Evolutionary conservation across 2,329 filamentous ascomycete genomes (phyloP).

Genomic region (Thelonectria rubi): DNA sequence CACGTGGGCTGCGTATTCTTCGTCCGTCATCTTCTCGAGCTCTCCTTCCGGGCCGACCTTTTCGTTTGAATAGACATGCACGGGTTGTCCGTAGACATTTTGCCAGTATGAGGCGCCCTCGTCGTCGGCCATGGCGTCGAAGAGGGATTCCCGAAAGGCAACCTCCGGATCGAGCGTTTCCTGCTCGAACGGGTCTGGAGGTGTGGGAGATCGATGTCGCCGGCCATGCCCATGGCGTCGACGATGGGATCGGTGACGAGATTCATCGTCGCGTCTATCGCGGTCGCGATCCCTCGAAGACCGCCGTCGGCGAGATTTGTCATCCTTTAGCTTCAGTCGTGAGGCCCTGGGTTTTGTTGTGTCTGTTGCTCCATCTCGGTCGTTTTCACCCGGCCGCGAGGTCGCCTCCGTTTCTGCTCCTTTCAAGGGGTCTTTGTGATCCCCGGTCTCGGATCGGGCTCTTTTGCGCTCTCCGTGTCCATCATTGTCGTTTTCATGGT

Average conservation of each 20-base stretch:
- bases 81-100: slow-evolving; percentile 93
- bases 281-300: slow-evolving; percentile 38
- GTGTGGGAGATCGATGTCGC: slow-evolving; percentile 55
- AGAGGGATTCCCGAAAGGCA: slow-evolving; percentile 92
- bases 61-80: slow-evolving; percentile 77
- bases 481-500: slow-evolving; percentile 5
- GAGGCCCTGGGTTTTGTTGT: slow-evolving; percentile 43
- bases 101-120: slow-evolving; percentile 97
- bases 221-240: slow-evolving; percentile 46
- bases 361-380: slow-evolving; percentile 32
- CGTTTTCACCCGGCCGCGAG: slow-evolving; percentile 1
- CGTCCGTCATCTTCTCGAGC: slow-evolving; percentile 88
- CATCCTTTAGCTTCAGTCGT: slow-evolving; percentile 48
- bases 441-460: neutral
- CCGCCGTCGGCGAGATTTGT: slow-evolving; percentile 42
- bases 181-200: slow-evolving; percentile 57
- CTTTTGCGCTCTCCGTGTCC: slow-evolving; percentile 3
- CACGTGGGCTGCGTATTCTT: slow-evolving; percentile 89
- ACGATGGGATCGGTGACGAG: slow-evolving; percentile 33
- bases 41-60: slow-evolving; percentile 57
- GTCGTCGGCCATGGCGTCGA: slow-evolving; percentile 96
- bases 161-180: slow-evolving; percentile 70
- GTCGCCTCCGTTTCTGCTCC: neutral
- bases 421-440: slow-evolving; percentile 5
- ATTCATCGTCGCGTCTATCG: slow-evolving; percentile 31